Evolutionary conservation across 31 red algal genomes (phyloP).

Genomic region (Endocladia muricata): DNA sequence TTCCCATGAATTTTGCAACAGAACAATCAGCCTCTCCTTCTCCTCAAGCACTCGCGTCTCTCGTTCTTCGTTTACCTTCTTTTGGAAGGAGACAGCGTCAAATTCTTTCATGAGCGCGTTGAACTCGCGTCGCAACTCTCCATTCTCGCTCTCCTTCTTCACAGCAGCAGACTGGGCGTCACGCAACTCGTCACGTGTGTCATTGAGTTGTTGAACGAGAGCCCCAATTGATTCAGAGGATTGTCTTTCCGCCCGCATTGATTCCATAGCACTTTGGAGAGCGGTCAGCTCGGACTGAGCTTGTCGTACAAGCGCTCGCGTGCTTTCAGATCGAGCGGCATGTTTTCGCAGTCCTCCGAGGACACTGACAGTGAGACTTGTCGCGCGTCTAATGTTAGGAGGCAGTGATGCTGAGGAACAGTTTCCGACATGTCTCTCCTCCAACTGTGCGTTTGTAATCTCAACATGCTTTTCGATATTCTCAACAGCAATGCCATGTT

Average conservation of each 20-base stretch:
- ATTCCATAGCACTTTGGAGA: conserved; percentile 33
- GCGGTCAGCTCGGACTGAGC: conserved; percentile 16
- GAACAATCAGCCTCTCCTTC: conserved; percentile 24
- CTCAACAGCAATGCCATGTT: too few species aligned
- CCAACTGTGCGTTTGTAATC: neutral
- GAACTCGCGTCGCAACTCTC: conserved; percentile 19
- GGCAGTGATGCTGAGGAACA: conserved; percentile 18
- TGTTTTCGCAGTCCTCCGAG: conserved; percentile 16
- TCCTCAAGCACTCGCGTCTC: conserved; percentile 21
- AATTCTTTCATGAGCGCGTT: conserved; percentile 29
- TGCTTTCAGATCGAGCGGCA: conserved; percentile 19
- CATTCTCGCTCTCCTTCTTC: conserved; percentile 18
- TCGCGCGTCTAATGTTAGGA: conserved; percentile 1
- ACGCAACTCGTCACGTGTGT: conserved; percentile 18
- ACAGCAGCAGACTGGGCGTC: neutral
- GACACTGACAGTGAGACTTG: conserved; percentile 36
- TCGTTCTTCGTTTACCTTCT: conserved; percentile 6
- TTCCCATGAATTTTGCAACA: neutral
- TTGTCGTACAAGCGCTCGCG: conserved; percentile 41
- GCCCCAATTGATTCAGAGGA: conserved; percentile 24
- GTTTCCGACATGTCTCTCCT: conserved; percentile 5
- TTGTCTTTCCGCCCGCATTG: conserved; percentile 53
- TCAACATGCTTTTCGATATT: too few species aligned
- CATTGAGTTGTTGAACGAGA: conserved; percentile 26
- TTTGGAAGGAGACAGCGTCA: neutral